A percentile compares a stretch with the other conserved stretches of the same genome.
These are phyloP conservation scores for Tylopilus rubrobrunneus DNA, from an alignment of 768 basidiomycete species.

Conservation along the genomic window DNA sequence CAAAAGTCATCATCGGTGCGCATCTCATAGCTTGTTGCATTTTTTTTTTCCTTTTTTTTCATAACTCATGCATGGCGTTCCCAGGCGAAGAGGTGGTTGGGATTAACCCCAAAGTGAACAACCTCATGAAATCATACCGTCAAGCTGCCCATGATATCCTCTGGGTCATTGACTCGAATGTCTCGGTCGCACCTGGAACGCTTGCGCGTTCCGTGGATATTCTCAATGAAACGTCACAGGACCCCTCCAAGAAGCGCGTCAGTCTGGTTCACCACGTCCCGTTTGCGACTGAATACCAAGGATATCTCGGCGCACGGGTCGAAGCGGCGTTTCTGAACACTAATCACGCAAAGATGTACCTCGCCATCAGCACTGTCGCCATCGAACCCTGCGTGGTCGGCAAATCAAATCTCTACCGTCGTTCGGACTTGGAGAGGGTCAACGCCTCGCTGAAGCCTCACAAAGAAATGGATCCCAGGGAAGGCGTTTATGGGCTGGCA, in stretches of 20 bases:
- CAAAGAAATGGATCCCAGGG: constrained; percentile 18
- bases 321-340: constrained; percentile 97
- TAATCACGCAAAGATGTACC: constrained; percentile 97
- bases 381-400: constrained; percentile 96
- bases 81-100: constrained; percentile 81
- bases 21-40: background rate
- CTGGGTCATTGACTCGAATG: constrained; percentile 97
- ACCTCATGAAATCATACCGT: constrained; percentile 81
- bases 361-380: constrained; percentile 86
- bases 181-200: constrained; percentile 72
- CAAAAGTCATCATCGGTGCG: constrained; percentile 74
- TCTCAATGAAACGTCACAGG: constrained; percentile 42
- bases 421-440: constrained; percentile 78
- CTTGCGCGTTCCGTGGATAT: constrained; percentile 82
- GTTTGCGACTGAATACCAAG: constrained; percentile 72
- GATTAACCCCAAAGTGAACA: constrained; percentile 97
- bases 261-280: constrained; percentile 96
- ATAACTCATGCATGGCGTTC: constrained; percentile 1
- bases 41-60: background rate
- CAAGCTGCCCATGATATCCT: constrained; percentile 83
- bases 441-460: constrained; percentile 59
- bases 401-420: constrained; percentile 92
- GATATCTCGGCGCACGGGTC: constrained; percentile 70
- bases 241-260: constrained; percentile 44
- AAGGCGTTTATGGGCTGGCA: constrained; percentile 51